Conservation (phyloP, 176 grass and related monocot genomes). For the Rhynchospora breviuscula region DNA sequence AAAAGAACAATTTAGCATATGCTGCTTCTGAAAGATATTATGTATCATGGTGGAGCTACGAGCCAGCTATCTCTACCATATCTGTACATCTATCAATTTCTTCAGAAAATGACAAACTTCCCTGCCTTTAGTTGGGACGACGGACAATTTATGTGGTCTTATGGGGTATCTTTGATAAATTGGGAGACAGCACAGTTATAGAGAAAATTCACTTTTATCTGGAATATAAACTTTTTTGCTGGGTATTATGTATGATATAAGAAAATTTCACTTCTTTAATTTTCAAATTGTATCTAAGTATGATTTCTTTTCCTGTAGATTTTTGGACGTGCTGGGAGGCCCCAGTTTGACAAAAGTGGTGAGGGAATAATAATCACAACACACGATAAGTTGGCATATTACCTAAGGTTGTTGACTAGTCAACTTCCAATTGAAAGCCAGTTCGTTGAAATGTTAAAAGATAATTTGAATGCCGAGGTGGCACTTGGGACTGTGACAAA, state of each 20-base stretch:
- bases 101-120: background rate
- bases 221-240: background rate
- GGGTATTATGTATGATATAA: background rate
- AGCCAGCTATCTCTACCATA: background rate
- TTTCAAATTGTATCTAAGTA: conserved; percentile 23
- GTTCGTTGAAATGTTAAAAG: conserved; percentile 91
- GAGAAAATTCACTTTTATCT: background rate
- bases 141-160: background rate
- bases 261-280: conserved; percentile 10
- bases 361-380: conserved; percentile 98
- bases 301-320: conserved; percentile 43
- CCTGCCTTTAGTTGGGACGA: background rate
- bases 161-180: background rate
- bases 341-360: conserved; percentile 97
- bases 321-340: conserved; percentile 96
- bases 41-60: background rate
- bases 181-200: background rate
- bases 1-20: background rate
- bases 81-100: background rate
- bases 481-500: conserved; percentile 95
- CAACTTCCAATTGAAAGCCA: conserved; percentile 98
- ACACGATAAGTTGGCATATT: conserved; percentile 91
- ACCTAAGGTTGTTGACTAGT: conserved; percentile 82
- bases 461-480: conserved; percentile 99
- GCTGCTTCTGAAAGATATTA: background rate